Conservation (phyloP, 768 basidiomycete genomes). For the Termitomyces sp. region DNA sequence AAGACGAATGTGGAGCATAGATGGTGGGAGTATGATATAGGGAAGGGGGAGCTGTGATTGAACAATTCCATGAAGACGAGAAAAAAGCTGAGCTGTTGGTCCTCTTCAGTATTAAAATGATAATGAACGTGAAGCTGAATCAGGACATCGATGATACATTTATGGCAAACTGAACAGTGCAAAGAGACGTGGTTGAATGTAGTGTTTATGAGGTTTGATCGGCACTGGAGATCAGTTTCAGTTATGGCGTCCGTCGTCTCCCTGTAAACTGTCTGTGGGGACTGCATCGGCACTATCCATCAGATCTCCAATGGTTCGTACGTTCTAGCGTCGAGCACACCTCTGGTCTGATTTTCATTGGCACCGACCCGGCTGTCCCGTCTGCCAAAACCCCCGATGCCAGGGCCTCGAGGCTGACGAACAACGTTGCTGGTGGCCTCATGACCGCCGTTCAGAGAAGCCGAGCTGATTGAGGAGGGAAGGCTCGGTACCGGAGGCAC, state of each 20-base stretch:
- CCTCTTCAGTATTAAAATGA: constrained; percentile 25
- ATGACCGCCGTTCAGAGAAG: constrained; percentile 39
- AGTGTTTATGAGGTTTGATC: constrained; percentile 15
- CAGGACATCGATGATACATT: constrained; percentile 26
- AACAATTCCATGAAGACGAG: constrained; percentile 27
- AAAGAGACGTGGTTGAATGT: constrained; percentile 17
- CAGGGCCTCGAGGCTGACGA: constrained; percentile 84
- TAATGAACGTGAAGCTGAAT: constrained; percentile 30
- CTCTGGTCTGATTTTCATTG: constrained; percentile 49
- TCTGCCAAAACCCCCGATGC: constrained; percentile 66
- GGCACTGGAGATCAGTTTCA: constrained; percentile 23
- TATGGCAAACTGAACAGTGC: constrained; percentile 15
- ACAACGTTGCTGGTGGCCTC: constrained; percentile 56
- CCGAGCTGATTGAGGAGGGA: constrained; percentile 50
- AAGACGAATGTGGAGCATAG: constrained; percentile 23
- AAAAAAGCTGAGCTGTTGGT: constrained; percentile 22
- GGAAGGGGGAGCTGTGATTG: constrained; percentile 21
- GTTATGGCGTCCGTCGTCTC: constrained; percentile 40
- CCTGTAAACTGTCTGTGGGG: constrained; percentile 42
- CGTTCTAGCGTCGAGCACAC: constrained; percentile 79
- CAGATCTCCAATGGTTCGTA: constrained; percentile 87
- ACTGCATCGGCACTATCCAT: constrained; percentile 31
- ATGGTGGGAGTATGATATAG: constrained; percentile 35
- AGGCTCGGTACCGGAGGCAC: constrained; percentile 81
- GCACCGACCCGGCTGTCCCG: constrained; percentile 56